Conservation (phyloP, 225 moss, liverwort and hornwort species). For the Pseudisothecium myosuroides region DNA sequence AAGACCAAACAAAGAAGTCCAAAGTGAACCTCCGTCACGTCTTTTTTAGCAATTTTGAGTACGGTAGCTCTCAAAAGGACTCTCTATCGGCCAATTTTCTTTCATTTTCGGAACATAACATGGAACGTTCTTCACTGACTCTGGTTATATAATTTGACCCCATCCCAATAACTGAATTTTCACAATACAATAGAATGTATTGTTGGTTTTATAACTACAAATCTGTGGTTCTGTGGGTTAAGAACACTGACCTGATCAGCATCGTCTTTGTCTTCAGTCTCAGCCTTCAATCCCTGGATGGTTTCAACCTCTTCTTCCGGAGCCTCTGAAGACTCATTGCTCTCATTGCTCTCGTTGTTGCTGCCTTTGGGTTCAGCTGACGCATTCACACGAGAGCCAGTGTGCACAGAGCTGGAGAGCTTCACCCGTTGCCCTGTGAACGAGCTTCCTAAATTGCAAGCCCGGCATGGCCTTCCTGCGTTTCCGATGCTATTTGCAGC, state of each 20-base stretch:
- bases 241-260: conserved; percentile 3
- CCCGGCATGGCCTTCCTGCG: neutral
- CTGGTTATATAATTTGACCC: neutral
- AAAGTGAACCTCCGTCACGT: neutral
- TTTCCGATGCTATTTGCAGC: neutral
- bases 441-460: neutral
- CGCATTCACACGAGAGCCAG: neutral
- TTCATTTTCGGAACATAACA: neutral
- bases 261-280: neutral
- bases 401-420: neutral
- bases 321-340: neutral
- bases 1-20: neutral
- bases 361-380: neutral
- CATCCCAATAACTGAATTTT: neutral
- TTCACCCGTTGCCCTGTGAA: neutral
- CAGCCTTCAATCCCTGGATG: conserved; percentile 7
- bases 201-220: neutral
- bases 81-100: neutral
- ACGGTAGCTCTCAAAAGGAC: neutral
- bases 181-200: neutral
- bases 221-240: neutral
- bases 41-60: neutral
- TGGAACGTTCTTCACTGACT: neutral
- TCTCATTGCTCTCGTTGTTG: neutral
- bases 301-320: neutral